Base-by-base conservation (phyloP, 2,329 filamentous ascomycete genomes). In the Fusarium sp. region DNA sequence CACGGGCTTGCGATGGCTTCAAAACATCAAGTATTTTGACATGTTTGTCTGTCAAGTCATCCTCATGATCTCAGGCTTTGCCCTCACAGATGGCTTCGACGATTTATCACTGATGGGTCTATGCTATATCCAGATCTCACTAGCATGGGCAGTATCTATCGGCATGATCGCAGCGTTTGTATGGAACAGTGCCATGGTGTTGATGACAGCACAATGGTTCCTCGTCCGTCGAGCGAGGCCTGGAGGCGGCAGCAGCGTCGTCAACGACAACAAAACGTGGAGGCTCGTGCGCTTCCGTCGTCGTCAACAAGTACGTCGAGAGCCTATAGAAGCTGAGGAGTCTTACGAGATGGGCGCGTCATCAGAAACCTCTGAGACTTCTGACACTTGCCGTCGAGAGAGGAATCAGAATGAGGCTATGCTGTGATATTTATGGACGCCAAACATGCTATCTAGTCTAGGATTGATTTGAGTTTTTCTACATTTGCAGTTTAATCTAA, bases 21-120 rank as follows among this genome's bases (percentile, higher is more conserved):
- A 65, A 2, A 65, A 65, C 7, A 5, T 65, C 6, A 53, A 59
- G 5, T 65, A 65, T 14, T 49, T 65, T 2, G 62, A 65, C 50
- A 65, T 65, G 62, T 65, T 65, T 10, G 60, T 65, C 6, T 65
- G 62, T 1, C 62, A 65, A 30, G 62, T 65, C 2, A 65, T 65
- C 1, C 60, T 65, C 12, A 50, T 65, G 62, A 14, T 65, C n/a
- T 65, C 62, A 0, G 62, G 62, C 3, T 65, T 65, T 6, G 62
- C n/a, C 2, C 26, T 65, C 4, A 65, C 62, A 5, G 42, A 65
- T 2, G 62, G 62, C 0, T 65, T 65, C 4, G 42, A 65, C 14
- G 62, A 65, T 7, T 26, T 65, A 0, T 65, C 62, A 0, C 13
- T 65, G 1, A 65, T 65, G 62, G 62, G 62, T 1, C 32, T 65